A percentile compares a stretch with the other conserved stretches of the same genome.
Evolutionary conservation across 2,329 filamentous ascomycete species (phyloP).

Genomic region (Pseudogymnoascus sp.): DNA sequence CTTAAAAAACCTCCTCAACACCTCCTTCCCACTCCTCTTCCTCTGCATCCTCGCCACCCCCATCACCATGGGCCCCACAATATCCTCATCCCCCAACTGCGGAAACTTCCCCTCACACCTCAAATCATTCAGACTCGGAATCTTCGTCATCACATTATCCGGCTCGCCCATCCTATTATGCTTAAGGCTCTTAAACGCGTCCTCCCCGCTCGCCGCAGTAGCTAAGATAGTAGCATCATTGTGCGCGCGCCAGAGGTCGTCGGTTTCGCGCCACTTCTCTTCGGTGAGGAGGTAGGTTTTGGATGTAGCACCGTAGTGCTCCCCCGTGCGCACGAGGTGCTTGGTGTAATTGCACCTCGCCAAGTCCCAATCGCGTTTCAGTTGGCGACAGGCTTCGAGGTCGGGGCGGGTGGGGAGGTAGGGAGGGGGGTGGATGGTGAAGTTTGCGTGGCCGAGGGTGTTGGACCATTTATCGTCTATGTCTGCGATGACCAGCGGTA

Average conservation of each 20-base stretch:
- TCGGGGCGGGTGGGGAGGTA: conserved; percentile 60
- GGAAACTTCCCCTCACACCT: conserved; percentile 73
- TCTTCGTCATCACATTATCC: conserved; percentile 47
- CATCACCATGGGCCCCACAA: conserved; percentile 75
- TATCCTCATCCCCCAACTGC: conserved; percentile 78
- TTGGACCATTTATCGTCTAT: conserved; percentile 75
- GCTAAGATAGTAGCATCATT: conserved; percentile 56
- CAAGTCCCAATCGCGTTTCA: conserved; percentile 72
- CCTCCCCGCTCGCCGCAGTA: conserved; percentile 33
- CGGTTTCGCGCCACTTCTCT: conserved; percentile 78
- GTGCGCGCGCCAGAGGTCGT: conserved; percentile 62
- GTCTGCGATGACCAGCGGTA: conserved; percentile 58
- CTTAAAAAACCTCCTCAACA: conserved; percentile 26
- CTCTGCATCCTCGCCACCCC: conserved; percentile 24
- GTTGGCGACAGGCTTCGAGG: conserved; percentile 44
- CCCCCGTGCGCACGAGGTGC: conserved; percentile 76
- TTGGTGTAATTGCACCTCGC: conserved; percentile 82
- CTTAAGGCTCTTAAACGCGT: conserved; percentile 35
- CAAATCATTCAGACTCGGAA: conserved; percentile 61
- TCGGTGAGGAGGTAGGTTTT: conserved; percentile 81
- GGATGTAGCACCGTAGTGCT: conserved; percentile 84
- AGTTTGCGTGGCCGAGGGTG: conserved; percentile 85
- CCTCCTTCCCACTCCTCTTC: conserved; percentile 25
- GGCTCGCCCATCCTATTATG: conserved; percentile 37
- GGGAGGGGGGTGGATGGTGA: conserved; percentile 74